phyloP scores from a whole-genome alignment of 148 eudicot species.

The Pouteria glomerata region DNA sequence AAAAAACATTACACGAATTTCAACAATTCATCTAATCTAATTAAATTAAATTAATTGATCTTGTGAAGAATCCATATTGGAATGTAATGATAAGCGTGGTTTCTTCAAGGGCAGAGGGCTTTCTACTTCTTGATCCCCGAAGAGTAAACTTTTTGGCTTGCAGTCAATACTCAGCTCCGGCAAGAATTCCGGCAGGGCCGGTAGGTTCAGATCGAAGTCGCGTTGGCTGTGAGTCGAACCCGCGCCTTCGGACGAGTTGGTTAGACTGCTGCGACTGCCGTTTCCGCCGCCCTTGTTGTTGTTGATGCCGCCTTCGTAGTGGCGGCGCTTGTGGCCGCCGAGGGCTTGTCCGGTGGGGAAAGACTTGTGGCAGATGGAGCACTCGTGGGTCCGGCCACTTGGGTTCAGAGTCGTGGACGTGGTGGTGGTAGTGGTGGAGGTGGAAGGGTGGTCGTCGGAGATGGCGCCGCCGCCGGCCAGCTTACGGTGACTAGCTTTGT shows the following conservation, averaged over 20 bases:
- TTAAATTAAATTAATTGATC: neutral
- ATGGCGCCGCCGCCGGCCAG: conserved; percentile 6
- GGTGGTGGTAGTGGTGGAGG: conserved; percentile 14
- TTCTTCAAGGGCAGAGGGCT: conserved; percentile 55
- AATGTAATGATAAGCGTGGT: conserved; percentile 28
- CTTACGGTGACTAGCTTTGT: conserved; percentile 81
- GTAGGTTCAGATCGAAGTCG: conserved; percentile 56
- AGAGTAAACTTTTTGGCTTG: conserved; percentile 18
- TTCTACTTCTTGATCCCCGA: conserved; percentile 56
- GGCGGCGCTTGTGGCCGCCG: conserved; percentile 78
- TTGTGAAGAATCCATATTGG: neutral
- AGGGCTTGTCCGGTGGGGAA: conserved; percentile 75
- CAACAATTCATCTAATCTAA: neutral
- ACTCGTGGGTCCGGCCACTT: conserved; percentile 45
- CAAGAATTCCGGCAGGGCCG: conserved; percentile 39
- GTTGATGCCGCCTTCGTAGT: conserved; percentile 49
- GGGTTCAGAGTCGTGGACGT: conserved; percentile 19
- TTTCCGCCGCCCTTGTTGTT: neutral
- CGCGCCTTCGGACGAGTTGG: conserved; percentile 20
- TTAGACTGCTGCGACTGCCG: conserved; percentile 4
- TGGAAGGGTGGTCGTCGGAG: conserved; percentile 11
- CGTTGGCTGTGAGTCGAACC: conserved; percentile 19
- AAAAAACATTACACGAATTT: neutral
- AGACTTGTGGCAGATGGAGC: conserved; percentile 47
- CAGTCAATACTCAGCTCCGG: conserved; percentile 38